Evolutionary conservation across 495 filamentous ascomycete species (phyloP), one percentile per base, ranked within the genome.

Genomic region (Viridothelium virens): DNA sequence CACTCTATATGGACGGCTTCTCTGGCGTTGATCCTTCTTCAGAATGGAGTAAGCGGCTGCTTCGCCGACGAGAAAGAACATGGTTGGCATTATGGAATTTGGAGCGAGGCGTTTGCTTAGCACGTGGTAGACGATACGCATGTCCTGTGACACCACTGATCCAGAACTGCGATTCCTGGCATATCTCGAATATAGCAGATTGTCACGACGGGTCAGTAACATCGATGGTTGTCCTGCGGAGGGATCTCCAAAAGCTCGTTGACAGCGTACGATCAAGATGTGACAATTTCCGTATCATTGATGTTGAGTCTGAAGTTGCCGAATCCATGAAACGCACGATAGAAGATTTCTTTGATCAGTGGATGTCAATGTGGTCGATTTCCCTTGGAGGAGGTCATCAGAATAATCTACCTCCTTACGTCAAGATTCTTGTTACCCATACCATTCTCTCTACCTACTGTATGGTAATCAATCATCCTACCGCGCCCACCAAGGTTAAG

Each of bases 81-180:
- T 90, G 87, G 86, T 81, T 90, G 65, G 83, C 87, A 1, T 74
- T 90, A 14, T 90, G 87, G 72, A 86, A 89, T 14, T 80, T 90
- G n/a, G 87, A 90, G 66, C 78, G 87, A 76, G 87, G 87, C 33
- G 86, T 89, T 66, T 89, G 87, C 65, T 74, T 90, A 47, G 87
- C 87, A 0, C 81, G 87, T 61, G 87, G 87, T 36, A 79, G 87
- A 74, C 85, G 79, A 68, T 90, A 86, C 68, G 86, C 85, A 0
- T 81, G 89, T 3, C 87, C 87, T 1, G 71, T 85, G 46, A 87
- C 86, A 9, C 81, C 84, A 33, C 77, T 89, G 11, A 80, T 89
- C 47, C 82, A 84, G 66, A 82, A 84, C 38, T 89, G 87, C 67
- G 87, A 90, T 70, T 74, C 80, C 38, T 90, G 87, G 87, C 85